A percentile compares a stretch with the other conserved stretches of the same genome.
These are phyloP conservation scores for Omphalotus olearius DNA, from an alignment of 1,284 basidiomycete genomes.

Conservation along the genomic window DNA sequence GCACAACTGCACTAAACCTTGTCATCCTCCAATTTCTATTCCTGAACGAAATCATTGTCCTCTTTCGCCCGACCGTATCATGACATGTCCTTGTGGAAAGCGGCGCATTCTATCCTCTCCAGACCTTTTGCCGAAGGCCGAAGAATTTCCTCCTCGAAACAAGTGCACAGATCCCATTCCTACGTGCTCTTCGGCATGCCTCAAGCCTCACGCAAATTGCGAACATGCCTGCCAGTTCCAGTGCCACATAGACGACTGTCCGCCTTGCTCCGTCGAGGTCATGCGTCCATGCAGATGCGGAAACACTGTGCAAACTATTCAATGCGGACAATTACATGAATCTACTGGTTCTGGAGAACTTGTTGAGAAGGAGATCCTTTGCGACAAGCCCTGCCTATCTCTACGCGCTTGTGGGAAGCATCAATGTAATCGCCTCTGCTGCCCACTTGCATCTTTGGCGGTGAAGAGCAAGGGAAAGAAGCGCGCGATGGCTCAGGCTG, in stretches of 20 bases:
- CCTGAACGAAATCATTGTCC: constrained; percentile 59
- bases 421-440: constrained; percentile 79
- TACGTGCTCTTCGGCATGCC: constrained; percentile 69
- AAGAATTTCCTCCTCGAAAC: constrained; percentile 43
- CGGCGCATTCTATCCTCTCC: constrained; percentile 43
- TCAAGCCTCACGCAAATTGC: constrained; percentile 59
- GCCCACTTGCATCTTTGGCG: constrained; percentile 70
- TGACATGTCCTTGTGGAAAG: constrained; percentile 80
- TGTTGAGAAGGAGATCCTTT: constrained; percentile 46
- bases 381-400: constrained; percentile 72
- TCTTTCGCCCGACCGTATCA: constrained; percentile 61
- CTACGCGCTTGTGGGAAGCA: constrained; percentile 79
- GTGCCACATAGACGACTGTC: constrained; percentile 67
- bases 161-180: constrained; percentile 76
- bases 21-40: constrained; percentile 65
- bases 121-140: constrained; percentile 18
- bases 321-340: constrained; percentile 39
- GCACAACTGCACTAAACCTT: constrained; percentile 65
- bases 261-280: constrained; percentile 67
- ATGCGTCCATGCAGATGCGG: constrained; percentile 81
- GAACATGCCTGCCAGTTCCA: constrained; percentile 59
- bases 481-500: constrained; percentile 28
- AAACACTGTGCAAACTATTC: constrained; percentile 48
- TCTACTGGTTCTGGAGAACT: constrained; percentile 14
- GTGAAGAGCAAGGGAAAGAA: constrained; percentile 63